Conservation (phyloP, 176 grass and related monocot genomes). For the Phoenix roebelenii region DNA sequence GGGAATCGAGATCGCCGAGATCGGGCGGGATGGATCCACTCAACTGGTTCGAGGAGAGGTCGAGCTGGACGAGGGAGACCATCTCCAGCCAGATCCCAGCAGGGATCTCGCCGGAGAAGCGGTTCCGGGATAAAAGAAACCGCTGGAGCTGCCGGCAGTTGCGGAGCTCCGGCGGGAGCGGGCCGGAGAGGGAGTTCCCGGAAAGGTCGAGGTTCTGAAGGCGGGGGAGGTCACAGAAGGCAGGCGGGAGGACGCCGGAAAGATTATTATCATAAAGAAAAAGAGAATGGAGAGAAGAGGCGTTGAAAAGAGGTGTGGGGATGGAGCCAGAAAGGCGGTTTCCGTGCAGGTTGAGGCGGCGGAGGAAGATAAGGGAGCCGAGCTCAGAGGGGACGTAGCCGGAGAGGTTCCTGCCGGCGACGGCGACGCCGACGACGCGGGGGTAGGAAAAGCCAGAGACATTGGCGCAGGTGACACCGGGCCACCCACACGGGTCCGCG, state of each 20-base stretch:
- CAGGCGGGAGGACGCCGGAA: constrained; percentile 39
- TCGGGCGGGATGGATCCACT: constrained; percentile 43
- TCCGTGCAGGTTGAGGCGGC: constrained; percentile 72
- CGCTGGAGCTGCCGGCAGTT: constrained; percentile 50
- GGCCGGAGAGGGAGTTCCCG: constrained; percentile 35
- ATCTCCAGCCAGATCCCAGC: constrained; percentile 39
- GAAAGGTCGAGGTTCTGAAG: constrained; percentile 44
- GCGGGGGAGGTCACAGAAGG: constrained; percentile 43
- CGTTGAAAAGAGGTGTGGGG: constrained; percentile 52
- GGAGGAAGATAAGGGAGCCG: constrained; percentile 75
- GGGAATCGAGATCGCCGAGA: constrained; percentile 42
- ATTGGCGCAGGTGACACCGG: constrained; percentile 63
- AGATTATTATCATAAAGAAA: constrained; percentile 72
- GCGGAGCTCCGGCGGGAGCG: constrained; percentile 32
- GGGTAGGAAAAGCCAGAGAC: constrained; percentile 17
- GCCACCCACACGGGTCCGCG: constrained; percentile 65
- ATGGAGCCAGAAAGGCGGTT: constrained; percentile 54
- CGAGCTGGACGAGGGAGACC: constrained; percentile 50
- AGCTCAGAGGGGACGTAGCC: constrained; percentile 81
- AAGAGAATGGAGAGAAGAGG: constrained; percentile 76
- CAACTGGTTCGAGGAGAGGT: constrained; percentile 60
- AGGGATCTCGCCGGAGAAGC: constrained; percentile 32
- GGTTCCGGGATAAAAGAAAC: constrained; percentile 31
- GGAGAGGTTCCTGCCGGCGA: constrained; percentile 74
- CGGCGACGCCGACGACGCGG: constrained; percentile 58